A percentile compares a stretch with the other conserved stretches of the same genome.
These are phyloP conservation scores for Eutypa lata DNA, from an alignment of 2,329 filamentous ascomycete genomes.

Conservation along the genomic window DNA sequence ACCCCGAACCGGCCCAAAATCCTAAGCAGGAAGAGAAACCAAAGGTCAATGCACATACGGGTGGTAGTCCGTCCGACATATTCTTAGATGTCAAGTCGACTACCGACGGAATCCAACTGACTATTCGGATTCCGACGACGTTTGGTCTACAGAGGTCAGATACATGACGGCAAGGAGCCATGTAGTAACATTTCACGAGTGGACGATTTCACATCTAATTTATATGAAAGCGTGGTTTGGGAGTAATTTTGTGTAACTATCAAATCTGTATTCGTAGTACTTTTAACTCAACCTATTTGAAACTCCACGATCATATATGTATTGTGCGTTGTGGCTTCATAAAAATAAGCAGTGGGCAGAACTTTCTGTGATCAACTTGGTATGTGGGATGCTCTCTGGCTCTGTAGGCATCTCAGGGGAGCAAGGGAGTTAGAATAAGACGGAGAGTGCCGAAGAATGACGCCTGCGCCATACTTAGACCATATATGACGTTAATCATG, in stretches of 20 bases:
- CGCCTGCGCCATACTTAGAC: constrained; percentile 12
- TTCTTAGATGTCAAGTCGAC: constrained; percentile 57
- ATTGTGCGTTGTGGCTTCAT: too few species aligned
- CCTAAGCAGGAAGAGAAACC: constrained; percentile 18
- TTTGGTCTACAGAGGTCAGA: constrained; percentile 35
- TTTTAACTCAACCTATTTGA: too few species aligned
- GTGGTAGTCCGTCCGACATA: constrained; percentile 49
- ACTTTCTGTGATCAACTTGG: too few species aligned
- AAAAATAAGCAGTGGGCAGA: too few species aligned
- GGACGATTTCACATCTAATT: background rate
- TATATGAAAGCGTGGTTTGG: background rate
- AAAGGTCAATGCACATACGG: constrained; percentile 31
- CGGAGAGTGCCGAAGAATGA: background rate
- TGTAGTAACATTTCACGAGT: background rate
- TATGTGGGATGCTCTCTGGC: too few species aligned
- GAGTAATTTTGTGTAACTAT: background rate
- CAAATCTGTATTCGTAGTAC: too few species aligned
- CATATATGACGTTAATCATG: constrained; percentile 24
- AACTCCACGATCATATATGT: too few species aligned
- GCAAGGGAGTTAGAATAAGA: too few species aligned
- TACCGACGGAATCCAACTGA: constrained; percentile 54
- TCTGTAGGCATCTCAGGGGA: too few species aligned
- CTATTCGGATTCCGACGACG: constrained; percentile 55
- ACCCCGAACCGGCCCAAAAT: constrained; percentile 21
- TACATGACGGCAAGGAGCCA: background rate